Conservation (phyloP, 2,329 filamentous ascomycete species). For the Clonostachys byssicola region DNA sequence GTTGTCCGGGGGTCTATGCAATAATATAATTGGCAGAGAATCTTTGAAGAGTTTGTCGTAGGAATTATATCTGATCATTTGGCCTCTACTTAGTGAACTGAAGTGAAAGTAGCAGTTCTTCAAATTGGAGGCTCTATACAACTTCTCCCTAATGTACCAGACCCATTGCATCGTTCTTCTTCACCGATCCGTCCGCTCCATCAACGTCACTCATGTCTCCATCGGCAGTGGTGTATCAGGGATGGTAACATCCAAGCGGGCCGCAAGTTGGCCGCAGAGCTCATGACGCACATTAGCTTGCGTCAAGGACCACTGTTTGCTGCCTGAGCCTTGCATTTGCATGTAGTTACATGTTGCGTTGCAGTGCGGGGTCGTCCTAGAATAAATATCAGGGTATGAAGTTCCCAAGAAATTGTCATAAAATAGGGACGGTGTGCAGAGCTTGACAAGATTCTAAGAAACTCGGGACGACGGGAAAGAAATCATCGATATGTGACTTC, state of each 20-base stretch:
- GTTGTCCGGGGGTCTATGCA: too few relatives aligned
- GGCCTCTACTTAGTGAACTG: too few relatives aligned
- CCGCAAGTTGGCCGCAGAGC: slow-evolving; percentile 54
- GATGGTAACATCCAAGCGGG: slow-evolving; percentile 53
- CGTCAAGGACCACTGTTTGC: slow-evolving; percentile 53
- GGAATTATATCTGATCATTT: too few relatives aligned
- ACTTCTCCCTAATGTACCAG: slow-evolving; percentile 41
- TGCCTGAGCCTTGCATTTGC: slow-evolving; percentile 54
- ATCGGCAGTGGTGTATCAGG: slow-evolving; percentile 49
- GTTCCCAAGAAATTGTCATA: slow-evolving; percentile 2
- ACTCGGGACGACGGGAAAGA: slow-evolving; percentile 16
- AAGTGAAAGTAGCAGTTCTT: slow-evolving; percentile 9
- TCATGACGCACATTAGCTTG: slow-evolving; percentile 56
- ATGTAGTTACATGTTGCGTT: slow-evolving; percentile 46
- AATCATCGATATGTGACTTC: too few relatives aligned
- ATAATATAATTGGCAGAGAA: too few relatives aligned
- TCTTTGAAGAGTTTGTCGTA: too few relatives aligned
- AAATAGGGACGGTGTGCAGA: slow-evolving; percentile 14
- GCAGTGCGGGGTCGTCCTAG: slow-evolving; percentile 25
- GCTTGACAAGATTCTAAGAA: slow-evolving; percentile 23
- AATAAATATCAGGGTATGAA: slow-evolving; percentile 16
- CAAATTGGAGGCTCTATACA: slow-evolving; percentile 8
- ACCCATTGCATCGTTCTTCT: slow-evolving; percentile 69
- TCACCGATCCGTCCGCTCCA: slow-evolving; percentile 63
- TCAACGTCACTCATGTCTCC: slow-evolving; percentile 52